Conservation (phyloP, 371 early-diverging fungal genomes). For the Mucor irregularis region DNA sequence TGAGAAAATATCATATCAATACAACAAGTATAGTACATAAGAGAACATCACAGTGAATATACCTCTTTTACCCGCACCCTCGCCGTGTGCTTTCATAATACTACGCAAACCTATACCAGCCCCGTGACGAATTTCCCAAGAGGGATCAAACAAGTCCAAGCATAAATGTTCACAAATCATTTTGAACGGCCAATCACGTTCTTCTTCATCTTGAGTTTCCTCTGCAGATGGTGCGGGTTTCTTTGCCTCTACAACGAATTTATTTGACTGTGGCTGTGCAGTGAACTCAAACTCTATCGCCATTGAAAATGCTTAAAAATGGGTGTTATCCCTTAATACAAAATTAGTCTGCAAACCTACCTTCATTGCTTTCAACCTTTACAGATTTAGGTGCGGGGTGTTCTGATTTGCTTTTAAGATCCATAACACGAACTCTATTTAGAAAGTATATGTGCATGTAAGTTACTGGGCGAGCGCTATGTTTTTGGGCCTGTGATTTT, state of each 20-base stretch:
- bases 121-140: conserved; percentile 97
- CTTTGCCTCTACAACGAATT: conserved; percentile 77
- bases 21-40: not conserved
- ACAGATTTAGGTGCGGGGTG: conserved; percentile 46
- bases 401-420: conserved; percentile 43
- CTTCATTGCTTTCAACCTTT: conserved; percentile 49
- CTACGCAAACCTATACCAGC: conserved; percentile 94
- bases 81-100: conserved; percentile 84
- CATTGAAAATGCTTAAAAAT: no score
- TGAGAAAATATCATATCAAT: not conserved
- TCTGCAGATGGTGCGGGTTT: conserved; percentile 37
- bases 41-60: conserved; percentile 2
- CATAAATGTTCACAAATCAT: conserved; percentile 87
- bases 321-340: no score
- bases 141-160: conserved; percentile 87
- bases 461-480: no score
- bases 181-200: conserved; percentile 89
- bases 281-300: conserved; percentile 61
- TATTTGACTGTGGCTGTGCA: conserved; percentile 70
- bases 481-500: no score
- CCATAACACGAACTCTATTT: conserved; percentile 49
- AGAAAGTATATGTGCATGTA: not conserved
- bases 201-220: conserved; percentile 17
- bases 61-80: conserved; percentile 77
- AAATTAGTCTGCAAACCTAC: conserved; percentile 13